Conservation (phyloP, 441 rosid genomes). For the Gossypium schwendimanii region DNA sequence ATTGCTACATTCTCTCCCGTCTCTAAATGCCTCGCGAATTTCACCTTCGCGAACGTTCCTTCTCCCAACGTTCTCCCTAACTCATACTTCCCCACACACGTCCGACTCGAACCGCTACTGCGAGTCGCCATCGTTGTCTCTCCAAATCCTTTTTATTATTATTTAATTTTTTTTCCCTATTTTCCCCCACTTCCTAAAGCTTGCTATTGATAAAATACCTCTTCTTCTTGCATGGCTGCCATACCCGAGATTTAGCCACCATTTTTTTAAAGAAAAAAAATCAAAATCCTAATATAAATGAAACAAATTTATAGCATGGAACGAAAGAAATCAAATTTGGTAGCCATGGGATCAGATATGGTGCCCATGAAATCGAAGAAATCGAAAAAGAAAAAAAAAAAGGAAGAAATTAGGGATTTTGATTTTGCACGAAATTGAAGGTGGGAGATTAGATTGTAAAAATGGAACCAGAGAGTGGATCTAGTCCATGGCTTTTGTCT, state of each 20-base stretch:
- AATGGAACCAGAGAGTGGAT: background rate
- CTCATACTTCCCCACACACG: conserved; percentile 89
- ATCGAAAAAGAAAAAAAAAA: background rate
- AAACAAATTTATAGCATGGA: too few relatives aligned
- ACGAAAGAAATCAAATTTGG: background rate
- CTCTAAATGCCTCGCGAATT: conserved; percentile 70
- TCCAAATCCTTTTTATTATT: background rate
- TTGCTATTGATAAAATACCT: conserved; percentile 37
- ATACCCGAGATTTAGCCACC: conserved; percentile 82
- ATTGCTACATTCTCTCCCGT: conserved; percentile 78
- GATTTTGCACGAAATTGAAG: background rate
- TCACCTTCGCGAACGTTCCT: conserved; percentile 95
- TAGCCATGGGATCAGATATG: conserved; percentile 17
- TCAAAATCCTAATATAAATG: background rate
- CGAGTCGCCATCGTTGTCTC: conserved; percentile 42
- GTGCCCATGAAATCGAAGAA: conserved; percentile 16
- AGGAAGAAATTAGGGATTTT: too few relatives aligned
- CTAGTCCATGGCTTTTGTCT: background rate
- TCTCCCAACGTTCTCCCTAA: conserved; percentile 87
- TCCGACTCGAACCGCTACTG: conserved; percentile 28
- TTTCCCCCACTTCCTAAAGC: background rate
- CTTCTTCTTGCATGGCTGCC: conserved; percentile 99
- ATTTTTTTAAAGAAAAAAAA: background rate
- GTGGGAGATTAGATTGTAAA: background rate
- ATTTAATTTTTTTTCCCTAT: background rate